These are phyloP conservation scores for Pleurotus tuoliensis DNA, from an alignment of 768 basidiomycete genomes.

Conservation along the genomic window DNA sequence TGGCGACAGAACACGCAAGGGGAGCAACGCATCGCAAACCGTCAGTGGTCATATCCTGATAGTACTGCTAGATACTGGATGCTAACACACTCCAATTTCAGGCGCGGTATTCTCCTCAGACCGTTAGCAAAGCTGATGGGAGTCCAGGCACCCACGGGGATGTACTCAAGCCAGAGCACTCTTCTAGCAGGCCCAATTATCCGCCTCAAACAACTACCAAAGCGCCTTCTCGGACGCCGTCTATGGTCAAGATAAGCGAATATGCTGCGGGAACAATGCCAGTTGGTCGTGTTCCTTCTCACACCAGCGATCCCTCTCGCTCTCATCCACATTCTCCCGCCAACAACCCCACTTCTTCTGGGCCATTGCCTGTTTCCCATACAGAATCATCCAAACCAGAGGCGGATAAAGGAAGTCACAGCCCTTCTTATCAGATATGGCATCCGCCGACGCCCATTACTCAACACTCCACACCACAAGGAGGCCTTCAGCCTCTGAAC, in stretches of 20 bases:
- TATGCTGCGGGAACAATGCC: not conserved
- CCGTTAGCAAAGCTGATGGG: not conserved
- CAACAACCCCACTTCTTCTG: not conserved
- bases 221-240: constrained; percentile 3
- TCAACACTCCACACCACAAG: constrained; percentile 3
- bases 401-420: not conserved
- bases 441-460: constrained; percentile 4
- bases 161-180: not conserved
- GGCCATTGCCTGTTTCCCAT: not conserved
- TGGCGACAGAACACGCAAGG: not conserved
- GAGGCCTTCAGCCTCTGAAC: not conserved
- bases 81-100: not conserved
- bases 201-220: not conserved
- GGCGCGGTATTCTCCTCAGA: constrained; percentile 5
- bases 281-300: not conserved
- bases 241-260: constrained; percentile 4
- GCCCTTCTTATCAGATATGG: not conserved
- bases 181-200: not conserved
- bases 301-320: not conserved
- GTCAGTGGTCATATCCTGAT: not conserved
- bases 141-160: not conserved
- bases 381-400: not conserved
- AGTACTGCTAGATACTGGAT: not conserved
- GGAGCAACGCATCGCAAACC: constrained; percentile 4
- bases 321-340: constrained; percentile 1